Conservation (phyloP, 2,329 filamentous ascomycete genomes). For the Colletotrichum navitas region DNA sequence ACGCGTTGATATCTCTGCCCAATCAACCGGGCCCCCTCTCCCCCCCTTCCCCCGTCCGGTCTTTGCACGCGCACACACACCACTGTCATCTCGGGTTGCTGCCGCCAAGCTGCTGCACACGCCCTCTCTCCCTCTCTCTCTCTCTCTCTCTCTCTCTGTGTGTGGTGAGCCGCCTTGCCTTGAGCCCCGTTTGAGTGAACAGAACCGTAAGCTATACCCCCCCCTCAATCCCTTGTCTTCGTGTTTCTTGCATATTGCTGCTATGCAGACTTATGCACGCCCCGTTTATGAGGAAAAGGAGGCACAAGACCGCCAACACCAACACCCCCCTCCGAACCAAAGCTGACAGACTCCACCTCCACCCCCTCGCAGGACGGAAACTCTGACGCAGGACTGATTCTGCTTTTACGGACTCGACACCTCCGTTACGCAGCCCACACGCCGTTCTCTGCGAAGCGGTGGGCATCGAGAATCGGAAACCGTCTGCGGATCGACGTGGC, state of each 20-base stretch:
- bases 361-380: slow-evolving; percentile 1
- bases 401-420: neutral
- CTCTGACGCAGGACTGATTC: slow-evolving; percentile 6
- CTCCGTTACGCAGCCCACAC: slow-evolving; percentile 12
- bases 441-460: slow-evolving; percentile 1
- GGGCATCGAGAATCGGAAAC: neutral
- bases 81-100: slow-evolving; percentile 19
- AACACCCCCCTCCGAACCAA: neutral
- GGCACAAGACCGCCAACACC: no score
- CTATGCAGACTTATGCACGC: neutral
- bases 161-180: neutral
- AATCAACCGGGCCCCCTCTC: neutral
- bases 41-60: neutral
- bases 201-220: neutral
- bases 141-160: neutral
- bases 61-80: neutral
- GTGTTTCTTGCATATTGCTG: slow-evolving; percentile 12
- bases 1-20: slow-evolving; percentile 25
- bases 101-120: slow-evolving; percentile 33
- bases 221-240: neutral
- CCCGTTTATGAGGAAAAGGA: neutral
- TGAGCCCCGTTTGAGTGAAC: slow-evolving; percentile 29
- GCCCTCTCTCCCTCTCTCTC: neutral
- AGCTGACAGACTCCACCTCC: slow-evolving; percentile 1
- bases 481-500: neutral